These are phyloP conservation scores for Mallotus japonicus DNA, from an alignment of 441 rosid species.

Conservation along the genomic window DNA sequence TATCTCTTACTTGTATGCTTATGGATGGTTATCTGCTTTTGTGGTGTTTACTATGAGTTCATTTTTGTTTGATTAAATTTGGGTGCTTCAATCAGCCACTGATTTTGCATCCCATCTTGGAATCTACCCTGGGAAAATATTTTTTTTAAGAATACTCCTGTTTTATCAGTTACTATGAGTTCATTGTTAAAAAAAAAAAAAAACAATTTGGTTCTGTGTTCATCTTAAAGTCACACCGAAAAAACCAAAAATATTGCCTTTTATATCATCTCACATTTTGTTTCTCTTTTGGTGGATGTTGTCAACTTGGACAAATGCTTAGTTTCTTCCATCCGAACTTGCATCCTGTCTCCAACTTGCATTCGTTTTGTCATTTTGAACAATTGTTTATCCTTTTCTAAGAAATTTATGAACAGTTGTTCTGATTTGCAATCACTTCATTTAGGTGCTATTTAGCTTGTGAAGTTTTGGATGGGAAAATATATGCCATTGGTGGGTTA, in stretches of 20 bases:
- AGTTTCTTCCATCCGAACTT: no score
- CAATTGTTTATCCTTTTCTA: background rate
- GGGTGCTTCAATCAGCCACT: background rate
- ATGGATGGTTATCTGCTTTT: background rate
- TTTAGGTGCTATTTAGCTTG: constrained; percentile 81
- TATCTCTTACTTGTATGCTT: background rate
- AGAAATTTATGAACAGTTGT: background rate
- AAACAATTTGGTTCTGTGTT: constrained; percentile 4
- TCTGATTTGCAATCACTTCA: constrained; percentile 14
- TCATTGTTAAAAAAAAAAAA: no score
- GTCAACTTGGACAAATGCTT: background rate
- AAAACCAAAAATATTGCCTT: background rate
- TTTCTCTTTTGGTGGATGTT: background rate
- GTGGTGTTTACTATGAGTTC: background rate
- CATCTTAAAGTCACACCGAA: background rate
- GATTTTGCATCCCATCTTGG: background rate
- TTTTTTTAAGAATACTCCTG: background rate
- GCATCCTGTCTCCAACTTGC: background rate
- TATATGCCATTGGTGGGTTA: constrained; percentile 70
- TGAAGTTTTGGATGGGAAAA: constrained; percentile 55
- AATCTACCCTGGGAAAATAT: background rate
- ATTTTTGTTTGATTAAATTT: background rate
- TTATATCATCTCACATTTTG: background rate
- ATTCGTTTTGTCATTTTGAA: background rate
- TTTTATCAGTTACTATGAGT: background rate